phyloP scores from a whole-genome alignment of 164 flowering plant species.

The Liriodendron chinense region DNA sequence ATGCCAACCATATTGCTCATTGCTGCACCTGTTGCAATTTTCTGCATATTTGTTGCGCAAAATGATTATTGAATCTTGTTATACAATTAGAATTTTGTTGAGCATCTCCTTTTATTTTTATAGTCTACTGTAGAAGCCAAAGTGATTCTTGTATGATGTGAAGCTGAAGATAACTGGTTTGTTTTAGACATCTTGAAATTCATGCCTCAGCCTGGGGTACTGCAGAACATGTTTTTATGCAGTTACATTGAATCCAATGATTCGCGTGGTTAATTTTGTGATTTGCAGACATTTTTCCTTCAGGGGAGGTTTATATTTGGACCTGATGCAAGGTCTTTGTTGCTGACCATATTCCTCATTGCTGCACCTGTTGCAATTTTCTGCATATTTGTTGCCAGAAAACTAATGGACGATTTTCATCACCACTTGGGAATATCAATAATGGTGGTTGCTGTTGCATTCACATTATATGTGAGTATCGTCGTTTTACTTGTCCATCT shows the following conservation, averaged over 20 bases:
- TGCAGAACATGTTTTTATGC: not conserved
- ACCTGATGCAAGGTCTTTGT: slow-evolving; percentile 91
- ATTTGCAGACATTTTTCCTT: slow-evolving; percentile 75
- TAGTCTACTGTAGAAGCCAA: too few relatives aligned
- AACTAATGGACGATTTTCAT: slow-evolving; percentile 68
- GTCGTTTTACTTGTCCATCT: not conserved
- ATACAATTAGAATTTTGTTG: too few relatives aligned
- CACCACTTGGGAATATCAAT: slow-evolving; percentile 61
- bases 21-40: slow-evolving; percentile 66
- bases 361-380: slow-evolving; percentile 72
- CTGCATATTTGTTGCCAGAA: slow-evolving; percentile 84
- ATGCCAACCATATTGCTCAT: slow-evolving; percentile 73
- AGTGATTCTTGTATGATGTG: not conserved
- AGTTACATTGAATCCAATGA: not conserved
- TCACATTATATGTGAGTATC: slow-evolving; percentile 71
- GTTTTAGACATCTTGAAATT: not conserved
- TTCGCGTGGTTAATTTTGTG: slow-evolving; percentile 7
- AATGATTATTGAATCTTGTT: too few relatives aligned
- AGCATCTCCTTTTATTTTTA: too few relatives aligned
- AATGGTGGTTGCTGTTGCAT: slow-evolving; percentile 61
- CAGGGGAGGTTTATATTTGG: slow-evolving; percentile 93
- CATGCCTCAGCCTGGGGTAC: not conserved
- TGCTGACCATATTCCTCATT: slow-evolving; percentile 73
- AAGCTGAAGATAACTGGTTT: not conserved
- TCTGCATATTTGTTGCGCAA: slow-evolving; percentile 91